phyloP scores from a whole-genome alignment of 768 basidiomycete species.

The Nidularia sp. region DNA sequence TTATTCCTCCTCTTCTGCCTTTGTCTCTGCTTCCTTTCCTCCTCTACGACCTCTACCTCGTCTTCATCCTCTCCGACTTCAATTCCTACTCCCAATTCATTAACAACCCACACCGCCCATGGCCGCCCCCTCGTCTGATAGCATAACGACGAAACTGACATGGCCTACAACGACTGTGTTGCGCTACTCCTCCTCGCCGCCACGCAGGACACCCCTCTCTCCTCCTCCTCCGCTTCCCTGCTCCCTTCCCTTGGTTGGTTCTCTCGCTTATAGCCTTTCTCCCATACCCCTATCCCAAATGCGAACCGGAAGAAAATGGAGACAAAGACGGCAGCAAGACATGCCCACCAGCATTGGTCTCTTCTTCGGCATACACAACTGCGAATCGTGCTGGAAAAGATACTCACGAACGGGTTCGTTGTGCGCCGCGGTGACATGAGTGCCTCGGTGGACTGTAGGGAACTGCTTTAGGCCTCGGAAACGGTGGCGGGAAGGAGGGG shows the following conservation, averaged over 20 bases:
- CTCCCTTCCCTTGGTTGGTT: not conserved
- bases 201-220: constrained; percentile 38
- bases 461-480: no score
- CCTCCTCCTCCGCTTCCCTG: constrained; percentile 1
- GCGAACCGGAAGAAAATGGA: constrained; percentile 36
- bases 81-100: no score
- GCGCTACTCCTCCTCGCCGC: constrained; percentile 52
- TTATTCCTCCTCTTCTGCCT: no score
- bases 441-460: not conserved
- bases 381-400: constrained; percentile 58
- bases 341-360: constrained; percentile 44
- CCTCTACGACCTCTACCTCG: no score
- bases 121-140: constrained; percentile 62
- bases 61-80: no score
- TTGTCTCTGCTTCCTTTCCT: no score
- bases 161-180: constrained; percentile 63
- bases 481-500: no score
- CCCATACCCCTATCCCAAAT: no score
- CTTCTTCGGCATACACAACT: constrained; percentile 87
- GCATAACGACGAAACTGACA: constrained; percentile 69
- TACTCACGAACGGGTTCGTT: constrained; percentile 57
- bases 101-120: constrained; percentile 38
- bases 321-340: constrained; percentile 73
- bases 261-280: not conserved
- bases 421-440: constrained; percentile 15